Conservation (phyloP, 2,329 filamentous ascomycete genomes). For the Sporothrix euskadiensis region DNA sequence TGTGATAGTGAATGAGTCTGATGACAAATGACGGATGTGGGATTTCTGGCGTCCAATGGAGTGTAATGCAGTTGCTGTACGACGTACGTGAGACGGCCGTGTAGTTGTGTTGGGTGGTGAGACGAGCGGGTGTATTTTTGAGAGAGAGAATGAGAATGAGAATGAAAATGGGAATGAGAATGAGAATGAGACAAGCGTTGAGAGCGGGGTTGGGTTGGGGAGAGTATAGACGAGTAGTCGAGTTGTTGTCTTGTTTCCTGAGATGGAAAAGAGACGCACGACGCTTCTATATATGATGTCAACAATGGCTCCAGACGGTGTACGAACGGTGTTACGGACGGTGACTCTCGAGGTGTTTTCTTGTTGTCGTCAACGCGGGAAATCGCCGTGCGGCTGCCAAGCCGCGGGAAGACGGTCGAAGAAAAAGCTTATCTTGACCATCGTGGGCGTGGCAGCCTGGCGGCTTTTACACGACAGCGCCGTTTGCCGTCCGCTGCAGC, state of each 20-base stretch:
- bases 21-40: not conserved
- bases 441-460: not conserved
- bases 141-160: not conserved
- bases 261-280: not conserved
- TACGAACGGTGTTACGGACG: not conserved
- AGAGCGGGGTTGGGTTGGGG: not conserved
- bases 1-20: not conserved
- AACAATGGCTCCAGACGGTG: no score
- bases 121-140: not conserved
- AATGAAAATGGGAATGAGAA: no score
- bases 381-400: not conserved
- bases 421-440: not conserved
- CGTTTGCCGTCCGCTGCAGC: not conserved
- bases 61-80: not conserved
- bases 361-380: not conserved
- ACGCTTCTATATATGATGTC: not conserved
- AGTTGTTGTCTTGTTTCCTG: not conserved
- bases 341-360: not conserved
- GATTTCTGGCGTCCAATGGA: not conserved
- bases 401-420: not conserved
- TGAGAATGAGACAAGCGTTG: not conserved
- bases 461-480: constrained; percentile 10
- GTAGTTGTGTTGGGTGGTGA: not conserved
- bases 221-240: not conserved
- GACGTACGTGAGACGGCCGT: not conserved